phyloP scores from a whole-genome alignment of 163 green algal species.

The Coccomyxa subellipsoidea region DNA sequence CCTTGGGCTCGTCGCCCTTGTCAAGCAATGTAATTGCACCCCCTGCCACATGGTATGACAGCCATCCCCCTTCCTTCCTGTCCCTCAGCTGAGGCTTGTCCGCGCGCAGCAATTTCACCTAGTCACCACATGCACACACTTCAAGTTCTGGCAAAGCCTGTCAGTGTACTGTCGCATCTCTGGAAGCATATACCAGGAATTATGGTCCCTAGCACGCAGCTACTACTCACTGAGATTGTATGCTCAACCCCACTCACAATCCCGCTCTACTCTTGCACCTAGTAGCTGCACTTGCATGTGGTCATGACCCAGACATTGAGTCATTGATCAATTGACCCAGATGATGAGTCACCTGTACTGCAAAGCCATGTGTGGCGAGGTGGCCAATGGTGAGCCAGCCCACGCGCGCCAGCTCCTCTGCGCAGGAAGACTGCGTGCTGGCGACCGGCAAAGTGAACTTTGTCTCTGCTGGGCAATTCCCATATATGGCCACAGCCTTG shows the following conservation, averaged over 20 bases:
- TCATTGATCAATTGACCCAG: too few species aligned
- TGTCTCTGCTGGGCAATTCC: conserved; percentile 40
- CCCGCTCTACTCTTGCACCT: too few species aligned
- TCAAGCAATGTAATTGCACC: conserved; percentile 59
- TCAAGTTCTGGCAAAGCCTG: background rate
- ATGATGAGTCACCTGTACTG: conserved; percentile 70
- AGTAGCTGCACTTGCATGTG: too few species aligned
- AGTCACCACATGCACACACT: conserved; percentile 5
- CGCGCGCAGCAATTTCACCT: conserved; percentile 52
- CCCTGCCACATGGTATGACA: conserved; percentile 57
- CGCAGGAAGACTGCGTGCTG: conserved; percentile 23
- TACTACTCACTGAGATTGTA: too few species aligned
- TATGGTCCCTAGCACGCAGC: background rate
- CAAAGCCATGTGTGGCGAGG: conserved; percentile 66
- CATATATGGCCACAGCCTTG: conserved; percentile 42
- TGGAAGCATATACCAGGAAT: background rate
- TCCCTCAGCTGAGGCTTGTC: conserved; percentile 54
- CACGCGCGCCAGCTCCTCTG: conserved; percentile 31
- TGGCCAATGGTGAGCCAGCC: conserved; percentile 83
- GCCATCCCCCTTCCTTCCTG: conserved; percentile 52
- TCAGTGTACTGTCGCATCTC: background rate
- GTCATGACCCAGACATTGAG: too few species aligned
- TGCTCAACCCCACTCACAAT: too few species aligned
- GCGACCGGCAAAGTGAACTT: conserved; percentile 60
- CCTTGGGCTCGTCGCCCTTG: background rate